Conservation (phyloP, 257 asterid species). For the Fraxinus excelsior region DNA sequence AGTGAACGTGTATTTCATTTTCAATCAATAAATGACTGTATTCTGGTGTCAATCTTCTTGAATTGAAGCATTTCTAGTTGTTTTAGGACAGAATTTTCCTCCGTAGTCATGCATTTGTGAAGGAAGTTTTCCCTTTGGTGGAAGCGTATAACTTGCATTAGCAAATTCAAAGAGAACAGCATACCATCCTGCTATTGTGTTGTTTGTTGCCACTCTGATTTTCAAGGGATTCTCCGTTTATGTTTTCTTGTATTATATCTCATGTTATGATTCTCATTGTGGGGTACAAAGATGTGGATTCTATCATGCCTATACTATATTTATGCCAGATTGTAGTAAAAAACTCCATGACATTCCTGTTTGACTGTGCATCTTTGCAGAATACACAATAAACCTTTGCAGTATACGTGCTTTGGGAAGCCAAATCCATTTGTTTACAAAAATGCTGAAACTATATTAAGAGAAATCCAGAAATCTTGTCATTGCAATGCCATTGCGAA, state of each 20-base stretch:
- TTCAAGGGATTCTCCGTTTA: not conserved
- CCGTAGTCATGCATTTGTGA: not conserved
- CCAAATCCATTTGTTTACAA: constrained; percentile 62
- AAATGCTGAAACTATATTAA: constrained; percentile 54
- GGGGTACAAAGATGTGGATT: too few species aligned
- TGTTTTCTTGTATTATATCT: not conserved
- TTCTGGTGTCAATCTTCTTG: not conserved
- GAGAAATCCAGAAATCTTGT: constrained; percentile 32
- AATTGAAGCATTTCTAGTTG: not conserved
- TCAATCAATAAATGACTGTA: not conserved
- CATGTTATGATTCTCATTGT: too few species aligned
- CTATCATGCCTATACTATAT: not conserved
- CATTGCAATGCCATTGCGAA: constrained; percentile 18
- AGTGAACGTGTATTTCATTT: not conserved
- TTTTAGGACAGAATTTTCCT: not conserved
- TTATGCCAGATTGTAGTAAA: not conserved
- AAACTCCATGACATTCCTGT: not conserved
- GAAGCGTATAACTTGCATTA: not conserved
- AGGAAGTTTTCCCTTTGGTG: not conserved
- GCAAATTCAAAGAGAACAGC: not conserved
- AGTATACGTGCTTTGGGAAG: constrained; percentile 59
- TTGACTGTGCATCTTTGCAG: constrained; percentile 26
- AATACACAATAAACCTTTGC: constrained; percentile 58
- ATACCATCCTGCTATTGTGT: not conserved
- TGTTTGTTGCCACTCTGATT: not conserved